Conservation (phyloP, 2,329 filamentous ascomycete species). For the Nannizzia gypsea region DNA sequence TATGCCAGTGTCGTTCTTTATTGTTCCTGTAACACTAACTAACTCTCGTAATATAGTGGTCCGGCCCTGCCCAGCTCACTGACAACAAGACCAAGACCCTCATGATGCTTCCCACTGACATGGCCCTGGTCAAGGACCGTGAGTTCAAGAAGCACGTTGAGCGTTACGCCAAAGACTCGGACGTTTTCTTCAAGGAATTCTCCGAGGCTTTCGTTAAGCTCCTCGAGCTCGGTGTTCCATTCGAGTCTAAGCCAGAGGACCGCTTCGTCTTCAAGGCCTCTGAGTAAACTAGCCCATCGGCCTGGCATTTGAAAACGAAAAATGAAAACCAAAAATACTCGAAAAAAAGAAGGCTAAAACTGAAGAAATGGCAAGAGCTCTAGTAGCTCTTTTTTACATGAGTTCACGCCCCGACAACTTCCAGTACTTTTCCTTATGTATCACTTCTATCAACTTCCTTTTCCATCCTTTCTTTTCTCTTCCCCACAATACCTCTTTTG, state of each 20-base stretch:
- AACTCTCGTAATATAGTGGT: conserved; percentile 45
- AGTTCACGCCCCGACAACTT: background rate
- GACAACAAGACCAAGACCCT: conserved; percentile 75
- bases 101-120: conserved; percentile 96
- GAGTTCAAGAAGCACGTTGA: conserved; percentile 68
- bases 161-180: conserved; percentile 82
- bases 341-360: background rate
- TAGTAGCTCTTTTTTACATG: background rate
- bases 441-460: background rate
- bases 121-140: conserved; percentile 80
- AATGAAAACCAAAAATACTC: background rate
- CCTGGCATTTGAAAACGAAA: background rate
- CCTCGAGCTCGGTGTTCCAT: conserved; percentile 90
- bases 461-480: background rate
- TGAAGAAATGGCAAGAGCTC: background rate
- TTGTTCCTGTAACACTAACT: background rate
- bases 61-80: conserved; percentile 81
- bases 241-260: conserved; percentile 52
- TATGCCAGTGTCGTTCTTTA: background rate
- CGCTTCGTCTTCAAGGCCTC: conserved; percentile 52
- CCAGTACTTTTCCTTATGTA: background rate
- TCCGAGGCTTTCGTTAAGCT: conserved; percentile 64
- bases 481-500: conserved; percentile 1
- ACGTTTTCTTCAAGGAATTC: conserved; percentile 90
- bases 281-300: conserved; percentile 19